Evolutionary conservation across 371 early-diverging fungal genomes (phyloP), one percentile per base, ranked within the genome.

Genomic region (Circinella minor): DNA sequence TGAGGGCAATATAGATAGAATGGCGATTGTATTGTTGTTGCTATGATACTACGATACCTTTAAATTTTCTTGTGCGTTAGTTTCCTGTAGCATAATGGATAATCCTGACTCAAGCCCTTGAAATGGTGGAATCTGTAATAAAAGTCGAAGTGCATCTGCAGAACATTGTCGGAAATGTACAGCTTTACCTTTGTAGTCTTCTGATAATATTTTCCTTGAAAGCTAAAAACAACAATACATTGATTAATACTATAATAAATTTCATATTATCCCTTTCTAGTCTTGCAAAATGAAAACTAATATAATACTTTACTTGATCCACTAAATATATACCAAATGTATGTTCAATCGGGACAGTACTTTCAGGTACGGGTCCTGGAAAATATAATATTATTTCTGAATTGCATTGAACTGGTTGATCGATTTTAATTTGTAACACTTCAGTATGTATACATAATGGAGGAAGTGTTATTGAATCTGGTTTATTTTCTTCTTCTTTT

Each of bases 281-380:
- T 43, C 43, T 27, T 27, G 27, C 43, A 43, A 9, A 43, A 9
- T 3, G 6, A 6, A 9, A 43, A 9, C 11, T 0, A 43, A 61
- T 47, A 7, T 3, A 36, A 43, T 36, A 39, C 62, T 20, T 49
- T 65, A 79, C 81, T 72, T 83, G 84, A 71, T 84, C 81, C 36
- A 81, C 76, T 14, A 84, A 34, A 72, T 84, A 84, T 0, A 84
- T 9, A 4, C 82, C 84, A 71, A 81, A 81, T 5, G 57, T 18
- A 55, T 83, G 80, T n/a, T 74, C 63, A 0, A 73, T 65, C 4
- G 66, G 49, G n/a, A 80, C 46, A 9, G 4, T 36, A 20, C 74
- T 59, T 6, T 48, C 59, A 10, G 70, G 68, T 1, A 67, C 55
- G 18, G 77, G 80, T 62, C 75, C 71, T 11, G 63, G 66, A 60